Conservation (phyloP, 352 stramenopile genomes). For the Pythium sp. region DNA sequence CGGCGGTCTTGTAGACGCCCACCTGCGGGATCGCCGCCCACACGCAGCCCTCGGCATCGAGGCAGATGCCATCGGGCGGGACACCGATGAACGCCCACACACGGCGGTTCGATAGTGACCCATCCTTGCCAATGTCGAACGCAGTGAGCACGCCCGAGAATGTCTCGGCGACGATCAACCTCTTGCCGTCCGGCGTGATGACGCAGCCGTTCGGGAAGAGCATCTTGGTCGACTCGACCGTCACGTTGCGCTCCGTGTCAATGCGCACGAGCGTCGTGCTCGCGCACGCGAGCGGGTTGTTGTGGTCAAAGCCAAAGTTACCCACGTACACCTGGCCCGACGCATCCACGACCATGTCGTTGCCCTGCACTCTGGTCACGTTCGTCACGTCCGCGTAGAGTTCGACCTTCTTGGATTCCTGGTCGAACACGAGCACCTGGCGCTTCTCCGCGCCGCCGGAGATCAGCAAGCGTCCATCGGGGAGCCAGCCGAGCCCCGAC, state of each 20-base stretch:
- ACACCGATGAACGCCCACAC: slow-evolving; percentile 56
- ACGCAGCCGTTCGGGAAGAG: slow-evolving; percentile 75
- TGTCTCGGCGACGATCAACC: slow-evolving; percentile 66
- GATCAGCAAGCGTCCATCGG: slow-evolving; percentile 58
- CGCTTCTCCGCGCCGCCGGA: slow-evolving; percentile 44
- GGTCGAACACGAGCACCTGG: slow-evolving; percentile 41
- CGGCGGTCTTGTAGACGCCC: slow-evolving; percentile 42
- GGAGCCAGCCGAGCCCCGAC: slow-evolving; percentile 61
- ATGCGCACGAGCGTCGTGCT: slow-evolving; percentile 62
- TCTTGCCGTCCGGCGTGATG: slow-evolving; percentile 71
- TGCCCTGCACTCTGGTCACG: slow-evolving; percentile 48
- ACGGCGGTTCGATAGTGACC: slow-evolving; percentile 40
- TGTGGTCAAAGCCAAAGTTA: slow-evolving; percentile 64
- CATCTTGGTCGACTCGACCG: slow-evolving; percentile 51
- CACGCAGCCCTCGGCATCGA: slow-evolving; percentile 66
- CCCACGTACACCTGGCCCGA: slow-evolving; percentile 48
- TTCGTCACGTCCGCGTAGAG: slow-evolving; percentile 50
- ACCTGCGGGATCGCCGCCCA: slow-evolving; percentile 57
- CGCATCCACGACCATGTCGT: slow-evolving; percentile 60
- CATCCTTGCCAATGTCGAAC: slow-evolving; percentile 58
- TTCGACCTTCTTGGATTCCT: slow-evolving; percentile 24
- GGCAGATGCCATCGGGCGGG: slow-evolving; percentile 52
- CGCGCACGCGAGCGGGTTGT: slow-evolving; percentile 25
- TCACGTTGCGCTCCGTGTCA: slow-evolving; percentile 35
- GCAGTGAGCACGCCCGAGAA: slow-evolving; percentile 49